phyloP scores from a whole-genome alignment of 2,329 filamentous ascomycete species.

The Apiospora saccharicola region DNA sequence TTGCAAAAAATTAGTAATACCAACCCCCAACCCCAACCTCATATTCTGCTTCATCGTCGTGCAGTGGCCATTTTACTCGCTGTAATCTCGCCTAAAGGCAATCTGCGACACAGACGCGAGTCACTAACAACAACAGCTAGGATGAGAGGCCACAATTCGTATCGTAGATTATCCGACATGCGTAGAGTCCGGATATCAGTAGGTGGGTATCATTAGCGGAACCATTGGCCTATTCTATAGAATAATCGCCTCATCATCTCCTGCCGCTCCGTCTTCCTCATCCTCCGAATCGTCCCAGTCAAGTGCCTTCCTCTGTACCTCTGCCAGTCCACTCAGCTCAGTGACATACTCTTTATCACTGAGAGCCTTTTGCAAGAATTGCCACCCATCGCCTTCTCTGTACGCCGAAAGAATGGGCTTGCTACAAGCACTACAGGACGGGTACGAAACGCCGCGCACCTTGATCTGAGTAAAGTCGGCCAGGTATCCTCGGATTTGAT shows the following conservation, averaged over 20 bases:
- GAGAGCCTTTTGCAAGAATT: slow-evolving; percentile 77
- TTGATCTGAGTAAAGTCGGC: slow-evolving; percentile 77
- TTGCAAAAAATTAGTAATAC: neutral
- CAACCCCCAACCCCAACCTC: neutral
- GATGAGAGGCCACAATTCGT: neutral
- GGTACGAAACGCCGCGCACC: slow-evolving; percentile 77
- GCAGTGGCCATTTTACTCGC: neutral
- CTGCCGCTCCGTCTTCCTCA: slow-evolving; percentile 38
- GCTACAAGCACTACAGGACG: slow-evolving; percentile 83
- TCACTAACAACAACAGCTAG: slow-evolving; percentile 25
- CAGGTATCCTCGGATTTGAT: slow-evolving; percentile 82
- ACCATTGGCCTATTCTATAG: slow-evolving; percentile 38
- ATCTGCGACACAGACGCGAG: slow-evolving; percentile 10
- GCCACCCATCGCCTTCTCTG: slow-evolving; percentile 69
- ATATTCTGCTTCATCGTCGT: neutral
- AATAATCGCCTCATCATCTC: slow-evolving; percentile 44
- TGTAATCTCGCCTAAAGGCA: neutral
- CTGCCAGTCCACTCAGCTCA: slow-evolving; percentile 61
- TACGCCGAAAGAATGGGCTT: slow-evolving; percentile 74
- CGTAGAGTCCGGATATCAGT: neutral
- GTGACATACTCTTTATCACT: slow-evolving; percentile 80
- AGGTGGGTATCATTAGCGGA: slow-evolving; percentile 20
- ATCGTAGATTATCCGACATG: slow-evolving; percentile 15
- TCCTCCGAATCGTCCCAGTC: slow-evolving; percentile 46
- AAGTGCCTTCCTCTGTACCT: slow-evolving; percentile 43